Conservation (phyloP, 1,139 yeast genomes). For the Nakaseomyces bracarensis region DNA sequence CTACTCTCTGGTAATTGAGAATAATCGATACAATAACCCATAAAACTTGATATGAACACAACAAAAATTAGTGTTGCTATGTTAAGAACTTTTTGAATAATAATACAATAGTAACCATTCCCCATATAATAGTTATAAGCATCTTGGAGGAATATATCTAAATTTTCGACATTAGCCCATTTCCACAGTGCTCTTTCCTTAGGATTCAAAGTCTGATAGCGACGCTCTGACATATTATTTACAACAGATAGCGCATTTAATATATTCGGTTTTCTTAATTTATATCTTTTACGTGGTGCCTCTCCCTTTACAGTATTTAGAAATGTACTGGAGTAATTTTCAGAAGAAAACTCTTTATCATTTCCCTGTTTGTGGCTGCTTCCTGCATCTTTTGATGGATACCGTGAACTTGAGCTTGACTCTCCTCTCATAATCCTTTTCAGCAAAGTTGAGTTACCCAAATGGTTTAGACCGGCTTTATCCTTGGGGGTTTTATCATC, state of each 20-base stretch:
- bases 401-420: neutral
- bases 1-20: slow-evolving; percentile 35
- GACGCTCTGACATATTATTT: slow-evolving; percentile 26
- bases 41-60: slow-evolving; percentile 65
- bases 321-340: slow-evolving; percentile 5
- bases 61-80: slow-evolving; percentile 69
- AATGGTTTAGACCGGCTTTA: slow-evolving; percentile 1
- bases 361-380: neutral
- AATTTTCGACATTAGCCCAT: slow-evolving; percentile 92
- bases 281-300: slow-evolving; percentile 7
- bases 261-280: slow-evolving; percentile 23
- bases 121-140: slow-evolving; percentile 80
- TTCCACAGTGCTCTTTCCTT: slow-evolving; percentile 82
- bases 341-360: neutral
- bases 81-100: slow-evolving; percentile 57
- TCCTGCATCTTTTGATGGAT: neutral
- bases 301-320: slow-evolving; percentile 10
- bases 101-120: slow-evolving; percentile 72
- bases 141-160: slow-evolving; percentile 77
- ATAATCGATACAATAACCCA: slow-evolving; percentile 80
- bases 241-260: slow-evolving; percentile 24
- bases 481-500: neutral
- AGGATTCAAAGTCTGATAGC: slow-evolving; percentile 38
- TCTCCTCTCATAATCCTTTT: neutral
- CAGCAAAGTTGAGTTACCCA: slow-evolving; percentile 9